Evolutionary conservation across 805 yeast genomes (phyloP).

Genomic region (Pichia nanzhaoensis): DNA sequence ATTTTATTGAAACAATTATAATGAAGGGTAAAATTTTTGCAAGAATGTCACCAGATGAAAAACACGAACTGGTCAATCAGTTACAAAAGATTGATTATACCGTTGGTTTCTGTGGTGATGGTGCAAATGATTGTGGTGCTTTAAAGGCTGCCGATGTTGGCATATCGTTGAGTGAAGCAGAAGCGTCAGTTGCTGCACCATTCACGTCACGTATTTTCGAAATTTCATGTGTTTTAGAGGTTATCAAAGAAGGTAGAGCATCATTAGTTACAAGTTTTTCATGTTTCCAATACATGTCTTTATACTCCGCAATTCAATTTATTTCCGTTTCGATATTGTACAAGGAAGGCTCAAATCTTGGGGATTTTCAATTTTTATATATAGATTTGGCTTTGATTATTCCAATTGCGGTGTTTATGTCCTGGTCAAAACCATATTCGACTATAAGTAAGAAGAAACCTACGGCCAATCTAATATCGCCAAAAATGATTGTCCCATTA

Average conservation of each 20-base stretch:
- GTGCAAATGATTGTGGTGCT: slow-evolving; percentile 99
- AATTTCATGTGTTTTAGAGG: slow-evolving; percentile 86
- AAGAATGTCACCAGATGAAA: slow-evolving; percentile 98
- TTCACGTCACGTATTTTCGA: slow-evolving; percentile 88
- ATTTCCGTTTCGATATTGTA: slow-evolving; percentile 79
- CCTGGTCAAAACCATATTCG: slow-evolving; percentile 84
- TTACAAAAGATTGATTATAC: slow-evolving; percentile 81
- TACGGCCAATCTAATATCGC: slow-evolving; percentile 86
- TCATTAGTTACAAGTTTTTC: slow-evolving; percentile 92
- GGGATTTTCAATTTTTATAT: slow-evolving; percentile 94
- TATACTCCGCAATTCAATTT: slow-evolving; percentile 95
- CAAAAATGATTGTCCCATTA: slow-evolving; percentile 78
- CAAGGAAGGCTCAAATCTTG: slow-evolving; percentile 83
- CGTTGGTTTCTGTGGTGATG: slow-evolving; percentile 98
- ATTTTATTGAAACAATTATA: slow-evolving; percentile 49
- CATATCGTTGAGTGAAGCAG: slow-evolving; percentile 91
- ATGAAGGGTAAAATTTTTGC: slow-evolving; percentile 78
- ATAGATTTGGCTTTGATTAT: slow-evolving; percentile 86
- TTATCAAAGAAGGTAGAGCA: slow-evolving; percentile 91
- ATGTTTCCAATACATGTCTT: slow-evolving; percentile 96
- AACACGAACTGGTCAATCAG: slow-evolving; percentile 88
- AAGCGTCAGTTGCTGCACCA: slow-evolving; percentile 98
- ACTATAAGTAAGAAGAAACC: slow-evolving; percentile 68
- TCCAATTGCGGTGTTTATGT: slow-evolving; percentile 95
- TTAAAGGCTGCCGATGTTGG: slow-evolving; percentile 97